Evolutionary conservation across 257 asterid species (phyloP).

Genomic region (Asclepias syriaca): DNA sequence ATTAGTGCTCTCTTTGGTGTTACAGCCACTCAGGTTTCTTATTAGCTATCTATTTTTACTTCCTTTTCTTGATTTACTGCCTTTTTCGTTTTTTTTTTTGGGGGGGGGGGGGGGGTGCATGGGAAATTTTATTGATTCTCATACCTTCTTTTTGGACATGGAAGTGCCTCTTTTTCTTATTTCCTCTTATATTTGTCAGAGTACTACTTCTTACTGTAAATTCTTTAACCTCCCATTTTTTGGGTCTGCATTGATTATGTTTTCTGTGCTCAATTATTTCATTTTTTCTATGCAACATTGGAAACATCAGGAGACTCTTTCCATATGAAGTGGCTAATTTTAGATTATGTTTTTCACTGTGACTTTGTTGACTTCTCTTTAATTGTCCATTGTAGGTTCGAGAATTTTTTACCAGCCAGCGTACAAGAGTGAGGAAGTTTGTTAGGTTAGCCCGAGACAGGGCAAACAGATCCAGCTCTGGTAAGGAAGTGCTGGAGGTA

Average conservation of each 20-base stretch:
- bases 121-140: not conserved
- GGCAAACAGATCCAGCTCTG: constrained; percentile 37
- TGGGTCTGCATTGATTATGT: not conserved
- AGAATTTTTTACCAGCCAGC: constrained; percentile 72
- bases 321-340: not conserved
- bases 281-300: not conserved
- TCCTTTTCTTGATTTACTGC: not conserved
- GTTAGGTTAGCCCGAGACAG: constrained; percentile 64
- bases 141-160: not conserved
- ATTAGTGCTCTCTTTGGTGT: constrained; percentile 92
- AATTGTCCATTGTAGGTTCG: constrained; percentile 53
- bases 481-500: constrained; percentile 21
- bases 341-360: not conserved
- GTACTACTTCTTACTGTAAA: not conserved
- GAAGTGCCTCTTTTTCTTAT: not conserved
- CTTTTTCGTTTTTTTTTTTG: not conserved
- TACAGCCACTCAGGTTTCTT: constrained; percentile 80
- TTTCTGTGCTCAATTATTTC: not conserved
- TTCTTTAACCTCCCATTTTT: not conserved
- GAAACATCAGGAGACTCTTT: not conserved
- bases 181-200: not conserved
- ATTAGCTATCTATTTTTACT: not conserved
- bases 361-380: constrained; percentile 6
- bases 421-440: constrained; percentile 78
- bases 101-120: not conserved